Evolutionary conservation across 140 eudicot species (phyloP).

Genomic region (Ambrosia hybrid): DNA sequence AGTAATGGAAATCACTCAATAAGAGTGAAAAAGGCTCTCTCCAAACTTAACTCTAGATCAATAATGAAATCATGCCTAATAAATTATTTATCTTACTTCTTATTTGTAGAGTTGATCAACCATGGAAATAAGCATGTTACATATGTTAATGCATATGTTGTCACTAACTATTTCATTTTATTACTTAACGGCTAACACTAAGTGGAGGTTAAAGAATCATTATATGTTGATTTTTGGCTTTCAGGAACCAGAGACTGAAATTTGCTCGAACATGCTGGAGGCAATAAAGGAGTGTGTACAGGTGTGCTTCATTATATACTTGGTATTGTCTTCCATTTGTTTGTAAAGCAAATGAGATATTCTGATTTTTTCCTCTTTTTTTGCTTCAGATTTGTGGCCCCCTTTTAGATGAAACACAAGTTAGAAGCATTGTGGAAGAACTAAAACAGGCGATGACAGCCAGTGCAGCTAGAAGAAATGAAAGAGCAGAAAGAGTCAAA

Average conservation of each 20-base stretch:
- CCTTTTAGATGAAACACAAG: conserved; percentile 60
- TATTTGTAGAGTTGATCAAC: background rate
- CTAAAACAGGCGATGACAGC: conserved; percentile 59
- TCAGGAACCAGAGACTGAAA: conserved; percentile 76
- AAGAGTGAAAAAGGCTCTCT: background rate
- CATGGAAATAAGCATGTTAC: background rate
- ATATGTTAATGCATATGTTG: too few relatives aligned
- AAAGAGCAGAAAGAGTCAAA: conserved; percentile 58
- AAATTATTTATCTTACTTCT: background rate
- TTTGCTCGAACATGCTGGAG: conserved; percentile 60
- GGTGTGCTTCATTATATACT: conserved; percentile 29
- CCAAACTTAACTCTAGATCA: background rate
- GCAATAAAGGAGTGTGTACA: conserved; percentile 60
- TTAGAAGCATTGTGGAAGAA: conserved; percentile 63
- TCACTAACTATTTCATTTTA: background rate
- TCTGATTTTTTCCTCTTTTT: background rate
- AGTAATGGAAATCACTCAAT: background rate
- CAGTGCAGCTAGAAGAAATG: conserved; percentile 55
- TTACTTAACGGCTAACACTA: background rate
- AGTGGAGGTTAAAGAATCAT: conserved; percentile 5
- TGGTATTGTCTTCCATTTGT: background rate
- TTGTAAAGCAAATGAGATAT: background rate
- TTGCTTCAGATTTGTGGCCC: conserved; percentile 52
- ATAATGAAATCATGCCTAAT: background rate
- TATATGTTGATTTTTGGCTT: conserved; percentile 29